A percentile compares a stretch with the other conserved stretches of the same genome.
Evolutionary conservation across 257 asterid genomes (phyloP).

Genomic region (Gardenia jasminoides): DNA sequence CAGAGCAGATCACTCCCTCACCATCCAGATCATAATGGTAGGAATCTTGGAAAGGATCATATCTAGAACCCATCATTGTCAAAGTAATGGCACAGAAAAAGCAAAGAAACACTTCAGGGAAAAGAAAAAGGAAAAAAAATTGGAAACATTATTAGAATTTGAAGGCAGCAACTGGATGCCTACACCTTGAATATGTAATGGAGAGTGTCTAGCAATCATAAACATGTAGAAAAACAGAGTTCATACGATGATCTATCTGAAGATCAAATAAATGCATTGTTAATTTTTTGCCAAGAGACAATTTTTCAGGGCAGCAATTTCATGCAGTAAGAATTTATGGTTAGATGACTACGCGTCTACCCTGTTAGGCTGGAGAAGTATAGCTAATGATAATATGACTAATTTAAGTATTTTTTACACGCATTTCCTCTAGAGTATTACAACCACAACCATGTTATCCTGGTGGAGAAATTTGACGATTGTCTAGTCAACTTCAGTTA

Average conservation of each 20-base stretch:
- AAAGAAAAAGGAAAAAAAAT: not conserved
- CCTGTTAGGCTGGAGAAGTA: not conserved
- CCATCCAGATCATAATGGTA: conserved; percentile 84
- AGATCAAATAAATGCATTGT: not conserved
- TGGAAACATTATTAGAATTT: not conserved
- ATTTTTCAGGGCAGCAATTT: not conserved
- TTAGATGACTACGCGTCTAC: not conserved
- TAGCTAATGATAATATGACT: not conserved
- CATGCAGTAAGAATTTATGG: not conserved
- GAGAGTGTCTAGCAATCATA: not conserved
- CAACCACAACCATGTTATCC: not conserved
- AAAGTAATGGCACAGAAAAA: not conserved
- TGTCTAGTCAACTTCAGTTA: not conserved
- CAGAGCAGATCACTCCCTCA: conserved; percentile 74
- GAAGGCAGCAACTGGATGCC: not conserved
- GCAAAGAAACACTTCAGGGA: not conserved
- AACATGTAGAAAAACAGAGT: not conserved
- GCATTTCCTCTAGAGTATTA: not conserved
- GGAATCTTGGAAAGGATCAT: conserved; percentile 63
- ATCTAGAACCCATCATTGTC: conserved; percentile 41
- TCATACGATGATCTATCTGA: not conserved
- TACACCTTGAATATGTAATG: not conserved
- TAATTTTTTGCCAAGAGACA: not conserved
- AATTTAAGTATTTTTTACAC: not conserved
- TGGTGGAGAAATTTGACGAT: not conserved